These are phyloP conservation scores for Leccinum imitatum DNA, from an alignment of 768 basidiomycete species.

Conservation along the genomic window DNA sequence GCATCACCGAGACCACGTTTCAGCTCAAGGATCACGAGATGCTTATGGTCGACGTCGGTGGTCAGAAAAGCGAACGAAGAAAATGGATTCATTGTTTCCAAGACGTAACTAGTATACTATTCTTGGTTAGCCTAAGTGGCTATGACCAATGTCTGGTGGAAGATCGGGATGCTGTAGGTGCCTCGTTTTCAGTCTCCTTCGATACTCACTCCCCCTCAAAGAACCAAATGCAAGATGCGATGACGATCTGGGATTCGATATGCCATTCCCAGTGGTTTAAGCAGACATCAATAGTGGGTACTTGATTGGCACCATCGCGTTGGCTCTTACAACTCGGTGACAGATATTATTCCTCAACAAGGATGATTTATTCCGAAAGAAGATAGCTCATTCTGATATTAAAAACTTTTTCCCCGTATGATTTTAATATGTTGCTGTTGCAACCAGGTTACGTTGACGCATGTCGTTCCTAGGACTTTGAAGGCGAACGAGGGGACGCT, in stretches of 20 bases:
- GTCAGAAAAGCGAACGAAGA: conserved; percentile 89
- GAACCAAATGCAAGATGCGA: conserved; percentile 99
- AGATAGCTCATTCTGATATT: conserved; percentile 80
- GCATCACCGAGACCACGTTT: conserved; percentile 89
- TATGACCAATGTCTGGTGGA: conserved; percentile 95
- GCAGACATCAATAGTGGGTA: conserved; percentile 82
- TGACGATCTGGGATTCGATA: conserved; percentile 99
- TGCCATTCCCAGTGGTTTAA: conserved; percentile 98
- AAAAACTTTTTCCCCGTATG: conserved; percentile 85
- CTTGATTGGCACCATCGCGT: neutral
- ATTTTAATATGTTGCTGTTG: neutral
- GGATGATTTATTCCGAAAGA: conserved; percentile 87
- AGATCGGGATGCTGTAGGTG: conserved; percentile 82
- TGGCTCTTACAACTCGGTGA: conserved; percentile 2
- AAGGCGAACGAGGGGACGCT: conserved; percentile 72
- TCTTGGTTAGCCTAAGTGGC: conserved; percentile 87
- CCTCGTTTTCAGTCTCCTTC: neutral
- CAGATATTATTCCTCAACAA: conserved; percentile 96
- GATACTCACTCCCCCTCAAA: conserved; percentile 28
- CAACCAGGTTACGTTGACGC: neutral
- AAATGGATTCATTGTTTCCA: conserved; percentile 97
- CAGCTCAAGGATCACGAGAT: conserved; percentile 75
- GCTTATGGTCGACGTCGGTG: conserved; percentile 93
- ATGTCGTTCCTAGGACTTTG: conserved; percentile 63
- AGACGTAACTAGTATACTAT: conserved; percentile 91